phyloP scores from a whole-genome alignment of 441 rosid genomes.

The Geranium incanum region DNA sequence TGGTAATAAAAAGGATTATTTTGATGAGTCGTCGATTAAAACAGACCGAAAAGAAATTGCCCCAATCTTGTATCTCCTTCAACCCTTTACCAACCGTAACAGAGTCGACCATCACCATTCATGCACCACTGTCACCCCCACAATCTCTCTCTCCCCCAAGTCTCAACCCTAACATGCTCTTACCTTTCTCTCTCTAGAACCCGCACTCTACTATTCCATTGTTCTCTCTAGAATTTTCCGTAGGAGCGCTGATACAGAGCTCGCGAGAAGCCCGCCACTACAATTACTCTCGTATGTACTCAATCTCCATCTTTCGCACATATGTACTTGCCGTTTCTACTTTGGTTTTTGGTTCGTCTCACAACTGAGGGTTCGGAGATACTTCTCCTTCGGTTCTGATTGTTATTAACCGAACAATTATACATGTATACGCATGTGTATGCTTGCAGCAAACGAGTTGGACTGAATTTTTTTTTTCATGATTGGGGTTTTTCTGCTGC shows the following conservation, averaged over 20 bases:
- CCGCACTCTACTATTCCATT: not conserved
- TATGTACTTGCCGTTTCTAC: not conserved
- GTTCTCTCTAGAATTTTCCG: not conserved
- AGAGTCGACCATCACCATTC: not conserved
- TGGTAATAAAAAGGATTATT: no score
- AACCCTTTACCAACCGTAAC: not conserved
- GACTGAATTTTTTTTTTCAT: no score
- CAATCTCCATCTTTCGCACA: not conserved
- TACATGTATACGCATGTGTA: not conserved
- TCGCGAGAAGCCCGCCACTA: not conserved
- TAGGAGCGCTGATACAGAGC: not conserved
- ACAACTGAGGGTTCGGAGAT: not conserved
- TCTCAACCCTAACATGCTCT: not conserved
- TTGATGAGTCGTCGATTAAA: no score
- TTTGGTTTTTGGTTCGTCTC: not conserved
- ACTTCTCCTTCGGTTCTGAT: not conserved
- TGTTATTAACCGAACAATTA: not conserved
- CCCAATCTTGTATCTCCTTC: not conserved
- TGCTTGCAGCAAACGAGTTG: no score
- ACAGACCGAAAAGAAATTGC: no score
- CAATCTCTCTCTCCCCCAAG: not conserved
- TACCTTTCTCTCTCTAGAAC: not conserved
- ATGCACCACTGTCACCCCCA: not conserved
- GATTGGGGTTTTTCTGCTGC: not conserved
- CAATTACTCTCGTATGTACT: not conserved